Evolutionary conservation across 768 basidiomycete species (phyloP), one percentile per base, ranked within the genome.

Genomic region (Pulveroboletus sp.): DNA sequence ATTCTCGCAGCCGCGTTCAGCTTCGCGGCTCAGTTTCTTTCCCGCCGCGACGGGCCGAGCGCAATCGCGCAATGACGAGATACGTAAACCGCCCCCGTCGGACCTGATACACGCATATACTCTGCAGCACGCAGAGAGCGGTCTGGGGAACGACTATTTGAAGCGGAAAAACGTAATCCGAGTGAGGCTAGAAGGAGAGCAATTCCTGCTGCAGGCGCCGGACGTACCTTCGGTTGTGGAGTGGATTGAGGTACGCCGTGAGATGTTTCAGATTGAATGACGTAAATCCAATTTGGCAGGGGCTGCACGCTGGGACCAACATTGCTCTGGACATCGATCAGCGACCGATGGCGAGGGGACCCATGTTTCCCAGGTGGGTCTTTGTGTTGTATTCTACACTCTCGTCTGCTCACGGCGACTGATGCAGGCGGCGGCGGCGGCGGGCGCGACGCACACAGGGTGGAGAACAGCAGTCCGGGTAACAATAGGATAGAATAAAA

Each of bases 101-200:
- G 78, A 85, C 59, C 63, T 93, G 43, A 64, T 94, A 44, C 78
- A 76, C 42, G 70, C 75, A 45, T 97, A 96, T 63, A 83, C 89
- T 19, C 73, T 97, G 67, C 92, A 95, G 66, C 69, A 87, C 57
- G 92, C 93, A 7, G 94, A 97, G 74, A 92, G 90, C 52, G 96
- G 96, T 19, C 67, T 99, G 31, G 96, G 92, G 27, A 93, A 89
- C 51, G 96, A 99, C 67, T 99, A 99, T 69, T 31, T 82, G 55
- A 98, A 98, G 77, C 76, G 93, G 54, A 86, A 82, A 73, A 89
- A 98, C 65, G 95, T 98, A 38, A 93, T 98, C 29, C 78, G 96
- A 19, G 81, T 98, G 24, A 72, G 95, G 49, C 73, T 93, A 55
- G 93, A 96, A 65, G 96, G 95, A 12, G 91, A 98, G 73, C 96